Percentiles rank a stretch among this genome's conserved stretches.
Conservation (phyloP, 148 eudicot genomes). For the Heliamphora exappendiculata region DNA sequence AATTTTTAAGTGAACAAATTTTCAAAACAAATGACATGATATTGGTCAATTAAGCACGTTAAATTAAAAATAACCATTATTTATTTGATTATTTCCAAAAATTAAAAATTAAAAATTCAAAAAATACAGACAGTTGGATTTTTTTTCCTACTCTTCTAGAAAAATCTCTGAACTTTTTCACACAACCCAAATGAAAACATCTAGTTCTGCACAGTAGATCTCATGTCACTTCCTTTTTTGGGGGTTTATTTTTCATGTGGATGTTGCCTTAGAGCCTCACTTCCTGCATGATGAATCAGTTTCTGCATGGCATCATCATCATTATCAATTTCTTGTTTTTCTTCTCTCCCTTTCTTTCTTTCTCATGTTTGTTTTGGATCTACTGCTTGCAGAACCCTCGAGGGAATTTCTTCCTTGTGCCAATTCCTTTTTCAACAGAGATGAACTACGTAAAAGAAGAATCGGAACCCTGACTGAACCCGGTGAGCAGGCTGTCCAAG, state of each 20-base stretch:
- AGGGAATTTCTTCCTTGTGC: slow-evolving; percentile 19
- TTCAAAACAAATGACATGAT: too few species aligned
- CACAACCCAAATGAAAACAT: too few species aligned
- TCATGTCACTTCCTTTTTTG: not conserved
- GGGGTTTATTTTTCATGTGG: not conserved
- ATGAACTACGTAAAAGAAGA: slow-evolving; percentile 21
- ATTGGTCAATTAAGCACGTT: too few species aligned
- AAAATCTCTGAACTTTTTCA: too few species aligned
- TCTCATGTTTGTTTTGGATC: not conserved
- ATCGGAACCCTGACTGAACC: slow-evolving; percentile 34
- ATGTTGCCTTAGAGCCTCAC: not conserved
- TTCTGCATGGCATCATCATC: not conserved
- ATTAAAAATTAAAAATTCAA: too few species aligned
- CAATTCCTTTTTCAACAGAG: slow-evolving; percentile 17
- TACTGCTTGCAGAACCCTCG: slow-evolving; percentile 19
- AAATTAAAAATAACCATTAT: too few species aligned
- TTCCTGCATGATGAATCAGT: not conserved
- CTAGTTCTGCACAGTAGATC: not conserved
- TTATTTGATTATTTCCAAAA: too few species aligned
- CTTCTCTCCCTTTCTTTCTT: not conserved
- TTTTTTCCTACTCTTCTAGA: too few species aligned
- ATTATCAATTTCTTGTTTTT: not conserved
- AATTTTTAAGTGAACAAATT: too few species aligned
- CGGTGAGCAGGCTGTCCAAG: slow-evolving; percentile 13
- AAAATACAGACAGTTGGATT: too few species aligned